Conservation (phyloP, 495 filamentous ascomycete species). For the Chaetomidium leptoderma region DNA sequence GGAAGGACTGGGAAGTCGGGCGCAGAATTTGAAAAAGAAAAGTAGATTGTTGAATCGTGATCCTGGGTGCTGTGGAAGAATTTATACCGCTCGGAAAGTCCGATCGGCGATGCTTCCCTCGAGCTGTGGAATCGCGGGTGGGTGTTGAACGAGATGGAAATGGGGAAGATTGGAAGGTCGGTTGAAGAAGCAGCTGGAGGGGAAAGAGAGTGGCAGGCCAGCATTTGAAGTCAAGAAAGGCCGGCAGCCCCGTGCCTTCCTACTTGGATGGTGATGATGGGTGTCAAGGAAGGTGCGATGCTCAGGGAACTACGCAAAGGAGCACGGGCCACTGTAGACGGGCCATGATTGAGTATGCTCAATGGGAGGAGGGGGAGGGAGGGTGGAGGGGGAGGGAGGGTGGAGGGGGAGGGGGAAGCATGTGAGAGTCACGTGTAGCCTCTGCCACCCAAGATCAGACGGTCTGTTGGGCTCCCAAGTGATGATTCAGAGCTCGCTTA, state of each 20-base stretch:
- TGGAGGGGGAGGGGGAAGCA: too few relatives aligned
- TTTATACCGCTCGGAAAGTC: neutral
- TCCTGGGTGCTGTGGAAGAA: neutral
- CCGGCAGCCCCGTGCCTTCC: neutral
- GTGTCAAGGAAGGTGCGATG: constrained; percentile 2
- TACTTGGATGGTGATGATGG: neutral
- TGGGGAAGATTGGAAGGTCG: neutral
- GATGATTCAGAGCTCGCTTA: too few relatives aligned
- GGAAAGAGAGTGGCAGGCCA: neutral
- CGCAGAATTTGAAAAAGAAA: neutral
- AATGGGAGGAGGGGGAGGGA: neutral
- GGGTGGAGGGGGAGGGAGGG: neutral
- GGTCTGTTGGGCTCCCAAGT: too few relatives aligned
- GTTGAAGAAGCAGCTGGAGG: neutral
- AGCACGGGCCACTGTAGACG: neutral
- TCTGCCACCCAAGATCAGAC: too few relatives aligned
- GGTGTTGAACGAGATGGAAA: neutral
- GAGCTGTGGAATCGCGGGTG: neutral
- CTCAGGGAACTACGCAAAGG: too few relatives aligned
- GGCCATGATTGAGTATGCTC: neutral
- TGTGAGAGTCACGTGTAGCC: neutral
- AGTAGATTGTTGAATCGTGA: neutral
- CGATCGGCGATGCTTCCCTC: neutral
- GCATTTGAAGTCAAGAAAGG: neutral
- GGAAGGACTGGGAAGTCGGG: neutral